Evolutionary conservation across 345 rosid genomes (phyloP), one percentile per base, ranked within the genome.

Genomic region (Aethionema arabicum): DNA sequence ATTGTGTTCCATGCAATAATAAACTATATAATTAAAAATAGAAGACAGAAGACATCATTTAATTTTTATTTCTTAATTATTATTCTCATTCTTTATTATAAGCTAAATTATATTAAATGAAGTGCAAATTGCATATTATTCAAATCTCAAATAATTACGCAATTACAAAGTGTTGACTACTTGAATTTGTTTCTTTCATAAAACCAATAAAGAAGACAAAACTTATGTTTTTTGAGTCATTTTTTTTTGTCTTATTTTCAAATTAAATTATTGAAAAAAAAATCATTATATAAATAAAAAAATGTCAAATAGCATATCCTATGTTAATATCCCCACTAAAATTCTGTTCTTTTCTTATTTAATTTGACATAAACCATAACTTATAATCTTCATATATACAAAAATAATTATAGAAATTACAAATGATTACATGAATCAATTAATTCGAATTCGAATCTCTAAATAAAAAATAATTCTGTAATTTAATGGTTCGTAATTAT

Each of bases 251-350:
- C 74, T 56, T 69, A 52, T 49, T 27, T 63, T 49, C 50, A 30
- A 3, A 37, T 43, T 12, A 8, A 43, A 59, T n/a, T 48, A 31
- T 0, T 21, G 27, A 2, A 47, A 11, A 4, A 13, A 8, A 42
- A 11, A 0, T 33, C 9, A 3, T 13, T 31, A 4, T 11, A 29
- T 8, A 15, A 37, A 44, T 3, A 27, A 8, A 13, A 13, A 56
- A 40, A 47, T 41, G 68, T 47, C 52, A 69, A 46, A 39, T 32
- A 63, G 68, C 6, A 69, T 69, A 69, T 53, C 13, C 67, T 61
- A 37, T 16, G 49, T 54, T 60, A 37, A 60, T 52, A 68, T 68
- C 52, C 67, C 73, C 73, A 44, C 61, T 68, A 59, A 52, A 59
- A 5, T 0, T 35, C 38, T 35, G 38, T 35, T 8, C 8, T 35